These are phyloP conservation scores for Paradendryphiella salina DNA, from an alignment of 2,329 filamentous ascomycete species.

Conservation along the genomic window DNA sequence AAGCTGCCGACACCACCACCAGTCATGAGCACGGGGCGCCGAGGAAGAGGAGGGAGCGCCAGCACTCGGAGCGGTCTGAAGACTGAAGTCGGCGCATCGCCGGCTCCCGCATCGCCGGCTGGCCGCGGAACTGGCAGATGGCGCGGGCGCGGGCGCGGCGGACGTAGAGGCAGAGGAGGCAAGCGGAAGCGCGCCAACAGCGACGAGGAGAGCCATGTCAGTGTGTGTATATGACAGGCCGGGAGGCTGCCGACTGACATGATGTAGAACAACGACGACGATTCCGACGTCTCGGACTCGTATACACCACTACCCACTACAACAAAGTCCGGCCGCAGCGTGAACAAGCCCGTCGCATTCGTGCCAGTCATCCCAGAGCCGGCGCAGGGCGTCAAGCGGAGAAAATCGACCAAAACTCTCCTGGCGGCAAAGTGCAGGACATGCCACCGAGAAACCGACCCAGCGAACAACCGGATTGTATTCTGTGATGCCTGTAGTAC, in stretches of 20 bases:
- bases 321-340: slow-evolving; percentile 75
- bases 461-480: slow-evolving; percentile 76
- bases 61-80: slow-evolving; percentile 40
- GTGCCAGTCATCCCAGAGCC: slow-evolving; percentile 59
- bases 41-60: slow-evolving; percentile 42
- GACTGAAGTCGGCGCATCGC: slow-evolving; percentile 33
- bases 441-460: slow-evolving; percentile 73
- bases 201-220: slow-evolving; percentile 42
- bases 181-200: slow-evolving; percentile 48
- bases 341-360: slow-evolving; percentile 67
- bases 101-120: slow-evolving; percentile 24
- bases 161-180: slow-evolving; percentile 44
- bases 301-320: slow-evolving; percentile 63
- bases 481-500: slow-evolving; percentile 82
- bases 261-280: slow-evolving; percentile 34
- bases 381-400: slow-evolving; percentile 56
- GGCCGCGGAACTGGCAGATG: slow-evolving; percentile 46
- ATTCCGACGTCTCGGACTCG: slow-evolving; percentile 49
- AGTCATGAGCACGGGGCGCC: slow-evolving; percentile 32
- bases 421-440: slow-evolving; percentile 66
- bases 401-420: slow-evolving; percentile 59
- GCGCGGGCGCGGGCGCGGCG: slow-evolving; percentile 41
- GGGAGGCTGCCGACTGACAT: slow-evolving; percentile 20
- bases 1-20: slow-evolving; percentile 47
- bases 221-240: slow-evolving; percentile 13